phyloP scores from a whole-genome alignment of 371 early-diverging fungal genomes.

The Cokeromyces recurvatus region DNA sequence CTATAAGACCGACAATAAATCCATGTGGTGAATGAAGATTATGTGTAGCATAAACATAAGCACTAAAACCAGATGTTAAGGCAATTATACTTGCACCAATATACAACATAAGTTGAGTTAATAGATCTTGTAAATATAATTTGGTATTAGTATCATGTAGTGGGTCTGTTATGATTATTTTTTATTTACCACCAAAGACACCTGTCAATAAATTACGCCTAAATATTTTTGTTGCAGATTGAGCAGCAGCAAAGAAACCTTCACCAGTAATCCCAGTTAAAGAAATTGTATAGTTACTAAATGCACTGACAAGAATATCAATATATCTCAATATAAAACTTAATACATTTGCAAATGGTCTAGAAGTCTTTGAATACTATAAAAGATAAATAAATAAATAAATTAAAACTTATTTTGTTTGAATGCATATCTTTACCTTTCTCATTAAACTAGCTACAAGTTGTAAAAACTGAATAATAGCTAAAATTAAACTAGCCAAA shows the following conservation, averaged over 20 bases:
- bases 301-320: slow-evolving; percentile 50
- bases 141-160: too few species aligned
- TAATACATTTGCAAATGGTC: slow-evolving; percentile 25
- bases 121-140: too few species aligned
- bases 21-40: slow-evolving; percentile 64
- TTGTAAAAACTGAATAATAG: slow-evolving; percentile 54
- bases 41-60: slow-evolving; percentile 65
- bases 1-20: slow-evolving; percentile 61
- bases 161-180: too few species aligned
- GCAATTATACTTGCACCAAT: slow-evolving; percentile 54
- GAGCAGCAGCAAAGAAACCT: slow-evolving; percentile 54
- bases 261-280: slow-evolving; percentile 71
- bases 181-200: slow-evolving; percentile 57
- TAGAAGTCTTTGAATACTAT: slow-evolving; percentile 26
- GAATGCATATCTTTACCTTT: slow-evolving; percentile 32
- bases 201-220: slow-evolving; percentile 69
- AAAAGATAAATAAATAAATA: not conserved
- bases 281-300: slow-evolving; percentile 70
- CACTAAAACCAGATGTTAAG: slow-evolving; percentile 53
- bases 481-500: slow-evolving; percentile 64
- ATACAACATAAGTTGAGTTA: slow-evolving; percentile 51
- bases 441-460: slow-evolving; percentile 36
- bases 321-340: slow-evolving; percentile 25
- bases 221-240: slow-evolving; percentile 66
- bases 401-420: not conserved